Percentiles rank a stretch among this genome's conserved stretches.
Conservation (phyloP, 2,329 filamentous ascomycete genomes). For the Grosmannia clavigera region DNA sequence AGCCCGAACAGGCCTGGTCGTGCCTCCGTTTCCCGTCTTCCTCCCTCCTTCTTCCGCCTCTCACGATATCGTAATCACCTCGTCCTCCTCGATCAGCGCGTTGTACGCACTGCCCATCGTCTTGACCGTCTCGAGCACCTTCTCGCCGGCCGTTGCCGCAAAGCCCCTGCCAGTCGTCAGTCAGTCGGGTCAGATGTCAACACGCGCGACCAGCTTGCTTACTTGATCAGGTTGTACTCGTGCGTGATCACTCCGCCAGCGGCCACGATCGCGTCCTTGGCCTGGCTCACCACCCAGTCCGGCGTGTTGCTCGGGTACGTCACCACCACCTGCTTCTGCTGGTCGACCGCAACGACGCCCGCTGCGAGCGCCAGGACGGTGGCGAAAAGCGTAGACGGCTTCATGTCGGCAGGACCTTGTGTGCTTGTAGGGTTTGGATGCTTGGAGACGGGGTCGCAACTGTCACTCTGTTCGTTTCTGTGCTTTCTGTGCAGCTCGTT, state of each 20-base stretch:
- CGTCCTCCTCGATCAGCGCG: constrained; percentile 65
- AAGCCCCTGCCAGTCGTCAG: constrained; percentile 51
- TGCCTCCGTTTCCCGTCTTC: not conserved
- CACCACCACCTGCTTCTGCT: constrained; percentile 63
- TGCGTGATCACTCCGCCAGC: constrained; percentile 71
- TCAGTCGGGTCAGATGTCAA: not conserved
- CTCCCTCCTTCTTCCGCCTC: not conserved
- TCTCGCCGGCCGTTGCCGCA: constrained; percentile 58
- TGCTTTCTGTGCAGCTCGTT: too few species aligned
- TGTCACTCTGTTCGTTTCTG: not conserved
- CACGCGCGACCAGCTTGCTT: constrained; percentile 22
- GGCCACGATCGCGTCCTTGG: constrained; percentile 56
- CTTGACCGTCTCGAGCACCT: constrained; percentile 55
- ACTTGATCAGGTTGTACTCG: constrained; percentile 58
- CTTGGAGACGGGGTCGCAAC: not conserved
- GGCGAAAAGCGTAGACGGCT: constrained; percentile 39
- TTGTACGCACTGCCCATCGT: constrained; percentile 46
- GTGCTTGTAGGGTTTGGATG: not conserved
- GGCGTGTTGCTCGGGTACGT: constrained; percentile 62
- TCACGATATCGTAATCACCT: constrained; percentile 41
- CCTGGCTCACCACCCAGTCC: constrained; percentile 52
- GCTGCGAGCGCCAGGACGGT: constrained; percentile 46
- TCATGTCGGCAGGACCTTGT: constrained; percentile 39
- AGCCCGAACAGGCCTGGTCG: not conserved
- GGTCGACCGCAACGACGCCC: constrained; percentile 48